Base-by-base conservation (phyloP, 495 filamentous ascomycete genomes). In the Aspergillus homomorphus region DNA sequence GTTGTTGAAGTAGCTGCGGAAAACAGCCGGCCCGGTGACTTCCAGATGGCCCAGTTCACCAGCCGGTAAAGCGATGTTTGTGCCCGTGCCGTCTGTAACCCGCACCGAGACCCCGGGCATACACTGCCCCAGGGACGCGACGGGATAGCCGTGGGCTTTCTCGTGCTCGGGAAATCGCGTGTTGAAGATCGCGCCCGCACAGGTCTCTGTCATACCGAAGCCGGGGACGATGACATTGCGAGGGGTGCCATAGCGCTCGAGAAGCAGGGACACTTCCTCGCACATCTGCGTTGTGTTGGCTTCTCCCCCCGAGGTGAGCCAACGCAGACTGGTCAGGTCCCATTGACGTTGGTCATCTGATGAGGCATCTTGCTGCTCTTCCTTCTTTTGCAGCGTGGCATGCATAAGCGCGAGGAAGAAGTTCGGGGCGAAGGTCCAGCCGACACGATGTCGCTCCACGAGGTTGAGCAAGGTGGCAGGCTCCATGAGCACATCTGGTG, bases 191-290 rank as follows among this genome's bases (percentile, higher is more conserved):
- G 59, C 51, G 1, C 80, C 77, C 3, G 77, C 77, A 54, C 80
- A 83, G 0, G 81, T 83, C 62, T 84, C 82, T 0, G 82, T 84
- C 82, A 84, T 83, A 16, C 82, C 80, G 44, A 83, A 84, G 1
- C 69, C 72, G 0, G 82, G 73, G 0, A 53, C 59, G 30, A 87
- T 67, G 8, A 82, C 71, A 45, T 76, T 62, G 0, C 7, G 1
- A 0, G 65, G 68, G 0, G 73, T 75, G 0, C 75, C 73, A 51
- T 70, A 72, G 0, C 51, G 52, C 5, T 28, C 16, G 0, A 83
- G 63, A 1, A 75, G 41, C 3, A 58, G 15, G 12, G 68, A 49
- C 2, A 80, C n/a, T 3, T 62, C 58, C 1, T 43, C 50, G 38
- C 69, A 69, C 0, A 66, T 74, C n/a, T 65, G 53, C 0, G 64